These are phyloP conservation scores for Vickermania ingenoplastis DNA, from an alignment of 208 protist genomes.

Conservation along the genomic window DNA sequence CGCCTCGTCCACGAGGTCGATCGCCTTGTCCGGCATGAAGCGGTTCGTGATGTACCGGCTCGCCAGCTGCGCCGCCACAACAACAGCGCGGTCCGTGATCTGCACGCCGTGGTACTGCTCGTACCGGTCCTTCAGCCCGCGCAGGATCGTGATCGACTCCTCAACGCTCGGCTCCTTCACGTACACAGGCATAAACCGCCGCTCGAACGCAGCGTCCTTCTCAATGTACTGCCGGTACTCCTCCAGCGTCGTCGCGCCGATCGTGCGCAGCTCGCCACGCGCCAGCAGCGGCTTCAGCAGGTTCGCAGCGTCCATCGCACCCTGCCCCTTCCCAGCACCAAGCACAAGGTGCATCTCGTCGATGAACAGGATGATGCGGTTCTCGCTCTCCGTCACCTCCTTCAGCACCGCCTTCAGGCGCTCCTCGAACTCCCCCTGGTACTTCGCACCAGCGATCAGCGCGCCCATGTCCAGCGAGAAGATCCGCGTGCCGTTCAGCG, in stretches of 20 bases:
- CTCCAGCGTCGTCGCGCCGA: conserved; percentile 94
- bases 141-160: conserved; percentile 94
- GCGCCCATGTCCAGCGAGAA: conserved; percentile 93
- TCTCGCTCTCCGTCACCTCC: conserved; percentile 88
- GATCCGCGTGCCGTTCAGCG: conserved; percentile 35
- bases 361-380: conserved; percentile 96
- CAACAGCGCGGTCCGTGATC: conserved; percentile 56
- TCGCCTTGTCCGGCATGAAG: conserved; percentile 96
- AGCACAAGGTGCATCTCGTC: conserved; percentile 97
- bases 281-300: conserved; percentile 96
- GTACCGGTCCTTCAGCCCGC: conserved; percentile 79
- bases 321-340: conserved; percentile 88
- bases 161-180: conserved; percentile 90
- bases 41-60: conserved; percentile 91
- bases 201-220: conserved; percentile 94
- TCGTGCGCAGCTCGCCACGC: conserved; percentile 85
- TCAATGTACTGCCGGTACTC: conserved; percentile 95
- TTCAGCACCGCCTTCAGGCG: conserved; percentile 95
- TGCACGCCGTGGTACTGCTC: conserved; percentile 66
- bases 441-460: conserved; percentile 96
- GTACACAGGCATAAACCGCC: conserved; percentile 93
- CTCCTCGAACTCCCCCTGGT: conserved; percentile 98
- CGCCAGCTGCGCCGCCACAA: conserved; percentile 51
- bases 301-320: conserved; percentile 94
- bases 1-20: conserved; percentile 96